Evolutionary conservation across 31 red algal genomes (phyloP), one percentile per base, ranked within the genome.

Genomic region (Endocladia muricata): DNA sequence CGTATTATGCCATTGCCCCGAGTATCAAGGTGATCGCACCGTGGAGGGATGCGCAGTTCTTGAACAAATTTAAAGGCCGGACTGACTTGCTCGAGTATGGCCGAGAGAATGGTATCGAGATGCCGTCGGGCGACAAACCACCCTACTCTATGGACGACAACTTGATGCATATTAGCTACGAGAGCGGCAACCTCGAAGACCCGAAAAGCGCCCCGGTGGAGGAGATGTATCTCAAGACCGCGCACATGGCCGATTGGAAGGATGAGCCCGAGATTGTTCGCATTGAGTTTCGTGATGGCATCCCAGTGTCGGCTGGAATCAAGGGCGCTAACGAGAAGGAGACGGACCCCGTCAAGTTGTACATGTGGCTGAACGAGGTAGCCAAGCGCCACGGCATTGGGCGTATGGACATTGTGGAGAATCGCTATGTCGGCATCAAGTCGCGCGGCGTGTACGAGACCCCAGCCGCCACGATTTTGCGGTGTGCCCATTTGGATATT

Each of bases 131-230:
- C 13, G 81, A 85, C 1, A 98, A 94, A 78, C 91, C 95, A 23
- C 91, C 91, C 11, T 98, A 94, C 69, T 98, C 95, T 19, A 98
- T 98, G 91, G 95, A 98, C 62, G 95, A 98, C 44, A 98, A 98
- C 60, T 55, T 98, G 77, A 94, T 94, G 91, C 95, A 98, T 47
- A 98, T 94, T 39, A 86, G 79, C 44, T 98, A 94, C 41, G 95
- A 98, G 65, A 86, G 79, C 37, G 95, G 95, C 26, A 89, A 91
- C 41, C 59, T 98, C 41, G 95, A 98, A 76, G 91, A 98, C 56
- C 91, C 95, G 1, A 54, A 67, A 69, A 37, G 25, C 31, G 60
- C 79, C 26, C 88, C 91, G 0, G 37, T 54, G 22, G 95, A 98
- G 74, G 38, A 62, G 39, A 91, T 98, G 63, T 98, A 91, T 56